Base-by-base conservation (phyloP, 106 monocot species). In the Allium fistulosum region DNA sequence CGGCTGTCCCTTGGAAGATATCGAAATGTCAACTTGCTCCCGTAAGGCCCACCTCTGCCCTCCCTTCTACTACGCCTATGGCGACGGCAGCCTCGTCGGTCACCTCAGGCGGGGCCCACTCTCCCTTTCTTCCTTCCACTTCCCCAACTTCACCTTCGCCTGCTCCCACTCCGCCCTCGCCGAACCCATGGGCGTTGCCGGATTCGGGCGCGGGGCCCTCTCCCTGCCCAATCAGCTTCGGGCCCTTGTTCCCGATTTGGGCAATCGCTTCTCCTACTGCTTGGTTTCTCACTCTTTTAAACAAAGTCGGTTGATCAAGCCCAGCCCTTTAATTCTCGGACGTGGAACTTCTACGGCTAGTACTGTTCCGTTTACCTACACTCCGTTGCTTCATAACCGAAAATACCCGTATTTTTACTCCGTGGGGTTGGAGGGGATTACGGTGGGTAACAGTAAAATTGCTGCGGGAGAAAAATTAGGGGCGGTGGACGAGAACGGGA, bases 41-140 rank as follows among this genome's bases (percentile, higher is more conserved):
- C 58, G 53, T 15, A 58, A 74, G 67, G 55, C 80, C 65, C 71
- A 28, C 75, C 67, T 79, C 61, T 96, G 91, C 80, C 96, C 91
- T 1, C 68, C 72, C 27, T 82, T 96, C 68, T 96, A 96, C 86
- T 96, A 96, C 77, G 96, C 96, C 61, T 96, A 96, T 72, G 91
- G 88, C 66, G 96, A 92, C 66, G 96, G 91, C 49, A 92, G 91
- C 78, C 83, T 96, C 48, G 9, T 88, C 48, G 96, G 83, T 28
- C 58, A 26, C 55, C 96, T 96, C 69, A 81, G 87, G 57, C 67
- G 61, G 12, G 86, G 84, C 48, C 85, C 61, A 9, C 68, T 96
- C 58, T 68, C 82, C 48, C 69, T 94, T 12, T 51, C 55, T 4
- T 18, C 71, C 51, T 28, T 86, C 51, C 63, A 67, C 7, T 51